These are phyloP conservation scores for Coelastrella sp. DNA, from an alignment of 139 green algal species.

Conservation along the genomic window DNA sequence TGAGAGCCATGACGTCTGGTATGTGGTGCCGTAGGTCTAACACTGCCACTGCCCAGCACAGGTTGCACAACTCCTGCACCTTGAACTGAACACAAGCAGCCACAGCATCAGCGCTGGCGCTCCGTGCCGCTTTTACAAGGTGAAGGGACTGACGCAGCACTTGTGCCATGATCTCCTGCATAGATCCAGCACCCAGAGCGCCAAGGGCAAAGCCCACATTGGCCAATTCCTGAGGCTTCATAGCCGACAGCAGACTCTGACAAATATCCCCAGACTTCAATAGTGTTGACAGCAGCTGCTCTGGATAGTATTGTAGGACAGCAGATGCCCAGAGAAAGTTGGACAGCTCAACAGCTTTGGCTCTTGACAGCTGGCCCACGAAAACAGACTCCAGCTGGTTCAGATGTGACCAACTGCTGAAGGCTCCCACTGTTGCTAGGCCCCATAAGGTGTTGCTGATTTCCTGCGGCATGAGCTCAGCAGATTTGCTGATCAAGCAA, in stretches of 20 bases:
- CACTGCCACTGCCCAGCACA: constrained; percentile 17
- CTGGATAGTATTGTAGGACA: not conserved
- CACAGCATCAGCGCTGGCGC: not conserved
- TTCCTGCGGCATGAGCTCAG: not conserved
- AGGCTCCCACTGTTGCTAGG: not conserved
- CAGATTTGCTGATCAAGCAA: not conserved
- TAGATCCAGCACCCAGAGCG: not conserved
- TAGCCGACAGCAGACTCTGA: not conserved
- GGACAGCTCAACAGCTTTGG: not conserved
- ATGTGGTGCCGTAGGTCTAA: not conserved
- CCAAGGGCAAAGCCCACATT: not conserved
- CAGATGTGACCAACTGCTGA: not conserved
- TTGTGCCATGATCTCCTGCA: no score
- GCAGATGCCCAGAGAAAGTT: constrained; percentile 15
- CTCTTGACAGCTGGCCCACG: not conserved
- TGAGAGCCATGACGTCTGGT: not conserved
- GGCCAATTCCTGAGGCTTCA: not conserved
- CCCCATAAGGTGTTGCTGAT: not conserved
- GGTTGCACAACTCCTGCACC: not conserved
- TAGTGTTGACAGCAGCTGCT: not conserved
- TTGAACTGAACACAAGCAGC: not conserved
- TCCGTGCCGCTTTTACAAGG: not conserved
- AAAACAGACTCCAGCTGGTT: not conserved
- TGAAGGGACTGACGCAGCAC: no score
- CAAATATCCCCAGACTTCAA: not conserved